These are phyloP conservation scores for Epichloe brachyelytri DNA, from an alignment of 2,329 filamentous ascomycete genomes.

Conservation along the genomic window DNA sequence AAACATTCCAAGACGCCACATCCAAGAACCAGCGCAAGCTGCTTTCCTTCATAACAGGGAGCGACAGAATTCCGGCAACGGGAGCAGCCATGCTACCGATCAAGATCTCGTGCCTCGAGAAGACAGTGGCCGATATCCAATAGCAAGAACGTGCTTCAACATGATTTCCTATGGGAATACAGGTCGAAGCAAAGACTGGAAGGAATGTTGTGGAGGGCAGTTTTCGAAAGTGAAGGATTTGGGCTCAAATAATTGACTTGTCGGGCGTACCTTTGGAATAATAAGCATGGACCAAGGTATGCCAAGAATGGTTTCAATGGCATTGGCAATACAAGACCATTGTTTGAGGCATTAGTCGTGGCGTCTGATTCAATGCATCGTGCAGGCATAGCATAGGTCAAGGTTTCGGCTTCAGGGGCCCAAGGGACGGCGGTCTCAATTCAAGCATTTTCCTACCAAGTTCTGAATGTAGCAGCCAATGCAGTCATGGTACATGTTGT, in stretches of 20 bases:
- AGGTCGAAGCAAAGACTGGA: slow-evolving; percentile 52
- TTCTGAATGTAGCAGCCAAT: not conserved
- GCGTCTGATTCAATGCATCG: not conserved
- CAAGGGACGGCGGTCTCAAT: not conserved
- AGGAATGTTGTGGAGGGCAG: slow-evolving; percentile 66
- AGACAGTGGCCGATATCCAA: slow-evolving; percentile 63
- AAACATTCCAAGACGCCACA: slow-evolving; percentile 54
- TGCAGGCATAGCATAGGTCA: not conserved
- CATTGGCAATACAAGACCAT: not conserved
- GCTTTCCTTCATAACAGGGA: slow-evolving; percentile 78
- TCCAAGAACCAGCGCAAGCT: slow-evolving; percentile 63
- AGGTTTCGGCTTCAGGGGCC: not conserved
- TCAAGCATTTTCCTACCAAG: not conserved
- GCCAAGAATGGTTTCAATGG: no score
- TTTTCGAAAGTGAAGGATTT: slow-evolving; percentile 86
- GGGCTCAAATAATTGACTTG: slow-evolving; percentile 57
- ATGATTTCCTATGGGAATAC: slow-evolving; percentile 68
- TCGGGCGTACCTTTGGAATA: not conserved
- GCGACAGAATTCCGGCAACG: slow-evolving; percentile 80
- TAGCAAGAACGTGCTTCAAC: slow-evolving; percentile 87
- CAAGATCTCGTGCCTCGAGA: slow-evolving; percentile 60
- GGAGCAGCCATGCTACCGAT: slow-evolving; percentile 71
- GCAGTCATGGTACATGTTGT: not conserved
- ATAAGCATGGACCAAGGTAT: not conserved
- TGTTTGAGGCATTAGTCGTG: not conserved